Conservation (phyloP, 768 basidiomycete genomes). For the Suillus variegatus region DNA sequence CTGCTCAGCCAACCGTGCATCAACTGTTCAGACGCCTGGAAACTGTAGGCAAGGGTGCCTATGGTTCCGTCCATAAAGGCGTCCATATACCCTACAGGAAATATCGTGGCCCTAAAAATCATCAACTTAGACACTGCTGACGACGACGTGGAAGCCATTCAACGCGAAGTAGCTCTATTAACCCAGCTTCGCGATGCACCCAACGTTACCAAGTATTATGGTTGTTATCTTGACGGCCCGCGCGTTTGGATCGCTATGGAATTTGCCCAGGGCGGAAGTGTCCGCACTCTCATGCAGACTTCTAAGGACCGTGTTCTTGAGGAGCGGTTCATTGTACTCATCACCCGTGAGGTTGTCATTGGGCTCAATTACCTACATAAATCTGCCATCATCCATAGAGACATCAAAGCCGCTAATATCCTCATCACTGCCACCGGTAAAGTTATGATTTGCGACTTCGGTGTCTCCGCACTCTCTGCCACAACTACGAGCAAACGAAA, state of each 20-base stretch:
- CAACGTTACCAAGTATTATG: conserved; percentile 93
- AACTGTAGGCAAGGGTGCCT: conserved; percentile 93
- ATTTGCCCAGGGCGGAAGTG: conserved; percentile 92
- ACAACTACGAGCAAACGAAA: conserved; percentile 89
- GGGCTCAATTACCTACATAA: conserved; percentile 91
- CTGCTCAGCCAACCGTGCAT: conserved; percentile 62
- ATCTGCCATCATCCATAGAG: conserved; percentile 93
- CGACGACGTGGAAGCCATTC: conserved; percentile 96
- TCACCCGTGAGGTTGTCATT: conserved; percentile 85
- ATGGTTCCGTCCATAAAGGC: conserved; percentile 94
- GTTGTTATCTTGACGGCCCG: conserved; percentile 93
- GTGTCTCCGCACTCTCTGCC: conserved; percentile 90
- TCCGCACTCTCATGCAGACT: conserved; percentile 90
- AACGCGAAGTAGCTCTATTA: conserved; percentile 91
- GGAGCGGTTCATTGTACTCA: conserved; percentile 86
- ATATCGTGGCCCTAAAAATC: conserved; percentile 95
- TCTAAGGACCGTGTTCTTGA: conserved; percentile 74
- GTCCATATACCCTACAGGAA: conserved; percentile 80
- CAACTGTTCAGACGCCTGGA: conserved; percentile 85
- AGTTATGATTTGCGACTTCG: conserved; percentile 97
- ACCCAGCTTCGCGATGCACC: conserved; percentile 87
- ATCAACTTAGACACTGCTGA: conserved; percentile 97
- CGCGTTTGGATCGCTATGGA: conserved; percentile 99
- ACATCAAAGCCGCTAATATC: conserved; percentile 97
- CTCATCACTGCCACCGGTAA: conserved; percentile 87